Percentiles rank a stretch among this genome's conserved stretches.
These are phyloP conservation scores for Symmetrospora coprosmae DNA, from an alignment of 768 basidiomycete species.

Conservation along the genomic window DNA sequence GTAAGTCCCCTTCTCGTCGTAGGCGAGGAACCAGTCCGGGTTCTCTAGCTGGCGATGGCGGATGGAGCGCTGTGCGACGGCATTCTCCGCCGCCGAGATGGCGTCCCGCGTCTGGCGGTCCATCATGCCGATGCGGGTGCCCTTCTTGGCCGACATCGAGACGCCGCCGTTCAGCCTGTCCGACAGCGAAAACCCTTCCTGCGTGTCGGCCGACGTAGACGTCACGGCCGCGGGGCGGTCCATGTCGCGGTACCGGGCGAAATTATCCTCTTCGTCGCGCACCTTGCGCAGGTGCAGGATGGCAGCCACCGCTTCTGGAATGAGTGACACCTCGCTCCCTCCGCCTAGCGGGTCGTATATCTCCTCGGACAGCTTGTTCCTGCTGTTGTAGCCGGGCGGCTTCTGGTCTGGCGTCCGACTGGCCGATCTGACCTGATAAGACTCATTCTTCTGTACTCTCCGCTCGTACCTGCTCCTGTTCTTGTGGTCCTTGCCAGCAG, in stretches of 20 bases:
- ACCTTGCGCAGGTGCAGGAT: slow-evolving; percentile 21
- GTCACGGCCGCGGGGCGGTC: too few species aligned
- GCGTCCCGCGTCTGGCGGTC: too few species aligned
- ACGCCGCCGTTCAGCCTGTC: too few species aligned
- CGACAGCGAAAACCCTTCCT: too few species aligned
- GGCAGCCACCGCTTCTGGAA: not conserved
- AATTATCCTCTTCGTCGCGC: slow-evolving; percentile 23
- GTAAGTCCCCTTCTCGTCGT: slow-evolving; percentile 42
- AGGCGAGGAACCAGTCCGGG: slow-evolving; percentile 1
- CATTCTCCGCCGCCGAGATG: not conserved
- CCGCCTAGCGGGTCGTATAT: slow-evolving; percentile 7
- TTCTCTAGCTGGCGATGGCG: slow-evolving; percentile 16
- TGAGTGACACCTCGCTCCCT: slow-evolving; percentile 4
- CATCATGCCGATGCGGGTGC: not conserved
- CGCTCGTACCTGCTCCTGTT: too few species aligned
- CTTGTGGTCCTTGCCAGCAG: too few species aligned
- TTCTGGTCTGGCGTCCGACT: too few species aligned
- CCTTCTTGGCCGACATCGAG: slow-evolving; percentile 10
- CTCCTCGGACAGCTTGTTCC: not conserved
- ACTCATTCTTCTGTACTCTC: too few species aligned
- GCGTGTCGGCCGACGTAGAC: slow-evolving; percentile 25
- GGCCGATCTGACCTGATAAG: too few species aligned
- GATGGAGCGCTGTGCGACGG: too few species aligned
- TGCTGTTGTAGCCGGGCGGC: not conserved
- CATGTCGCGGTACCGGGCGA: slow-evolving; percentile 22